Evolutionary conservation across 768 basidiomycete genomes (phyloP), one percentile per base, ranked within the genome.

Genomic region (Termitomyces sp.): DNA sequence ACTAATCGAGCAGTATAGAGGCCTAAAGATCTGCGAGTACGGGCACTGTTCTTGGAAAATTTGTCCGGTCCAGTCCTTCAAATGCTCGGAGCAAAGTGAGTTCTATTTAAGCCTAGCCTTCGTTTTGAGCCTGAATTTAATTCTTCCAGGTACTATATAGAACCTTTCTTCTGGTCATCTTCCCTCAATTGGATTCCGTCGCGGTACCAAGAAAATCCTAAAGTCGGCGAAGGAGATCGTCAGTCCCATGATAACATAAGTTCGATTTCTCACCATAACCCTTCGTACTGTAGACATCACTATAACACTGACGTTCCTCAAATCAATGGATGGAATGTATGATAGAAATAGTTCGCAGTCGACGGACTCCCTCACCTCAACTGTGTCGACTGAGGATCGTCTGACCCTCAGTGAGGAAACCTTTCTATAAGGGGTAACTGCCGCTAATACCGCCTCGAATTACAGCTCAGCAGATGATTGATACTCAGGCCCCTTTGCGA

Each of bases 131-230:
- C 11, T 45, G 10, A 52, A 55, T 16, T n/a, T 16, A 14, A 6
- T 3, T 14, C 43, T 27, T n/a, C 17, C 28, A 80, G 83, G 63
- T 83, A 79, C 61, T 73, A 76, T 39, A 77, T 86, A 45, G 85
- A 86, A 59, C 85, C 85, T 0, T 86, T 85, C 65, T 86, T 83
- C 68, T 86, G 80, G 61, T 84, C 83, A 0, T 85, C 84, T 0
- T 82, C 82, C 14, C 60, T 84, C 2, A 84, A 82, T 57, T 85
- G 83, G 84, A 88, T 86, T 59, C 85, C 85, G 2, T 82, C 83
- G 1, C 78, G 84, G 53, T 88, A 80, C 51, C 79, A 84, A 59
- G 84, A 85, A 60, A 77, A 74, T 48, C 55, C 76, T 0, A 35
- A 60, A 5, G 63, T 64, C 16, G 67, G 69, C 7, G 39, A 69